Percentiles rank a stretch among this genome's conserved stretches.
Evolutionary conservation across 768 basidiomycete species (phyloP).

Genomic region (Tephrocybe rancida): DNA sequence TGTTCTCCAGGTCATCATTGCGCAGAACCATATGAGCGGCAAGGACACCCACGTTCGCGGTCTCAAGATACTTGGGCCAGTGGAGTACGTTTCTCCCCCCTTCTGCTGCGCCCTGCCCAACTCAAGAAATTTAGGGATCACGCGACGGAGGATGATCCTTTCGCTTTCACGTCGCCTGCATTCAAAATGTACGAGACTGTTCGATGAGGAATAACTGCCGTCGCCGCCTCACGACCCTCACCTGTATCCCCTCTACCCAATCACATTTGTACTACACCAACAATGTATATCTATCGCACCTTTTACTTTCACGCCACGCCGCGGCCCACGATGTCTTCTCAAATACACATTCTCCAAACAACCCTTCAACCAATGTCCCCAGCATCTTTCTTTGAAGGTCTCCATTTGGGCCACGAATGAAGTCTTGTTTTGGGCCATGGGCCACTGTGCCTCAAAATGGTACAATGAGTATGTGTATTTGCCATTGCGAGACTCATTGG

Average conservation of each 20-base stretch:
- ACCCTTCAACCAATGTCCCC: no score
- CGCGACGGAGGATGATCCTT: slow-evolving; percentile 66
- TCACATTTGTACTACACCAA: not conserved
- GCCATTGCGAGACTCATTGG: not conserved
- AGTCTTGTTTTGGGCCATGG: no score
- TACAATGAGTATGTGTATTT: no score
- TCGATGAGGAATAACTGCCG: slow-evolving; percentile 42
- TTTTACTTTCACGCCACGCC: no score
- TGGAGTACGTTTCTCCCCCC: slow-evolving; percentile 55
- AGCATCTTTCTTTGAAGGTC: no score
- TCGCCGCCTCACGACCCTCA: not conserved
- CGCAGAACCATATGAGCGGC: slow-evolving; percentile 96
- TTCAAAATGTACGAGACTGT: slow-evolving; percentile 84
- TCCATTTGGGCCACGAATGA: no score
- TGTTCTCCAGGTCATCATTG: slow-evolving; percentile 86
- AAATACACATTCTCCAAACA: no score
- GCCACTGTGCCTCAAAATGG: not conserved
- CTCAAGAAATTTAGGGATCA: slow-evolving; percentile 36
- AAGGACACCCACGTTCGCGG: slow-evolving; percentile 99
- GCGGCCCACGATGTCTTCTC: no score
- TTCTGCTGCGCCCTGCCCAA: no score
- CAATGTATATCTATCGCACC: not conserved
- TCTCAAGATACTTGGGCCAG: slow-evolving; percentile 81
- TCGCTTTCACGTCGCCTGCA: slow-evolving; percentile 59
- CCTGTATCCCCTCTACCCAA: not conserved